A percentile compares a stretch with the other conserved stretches of the same genome.
These are phyloP conservation scores for Colletotrichum trifolii DNA, from an alignment of 2,329 filamentous ascomycete species.

Conservation along the genomic window DNA sequence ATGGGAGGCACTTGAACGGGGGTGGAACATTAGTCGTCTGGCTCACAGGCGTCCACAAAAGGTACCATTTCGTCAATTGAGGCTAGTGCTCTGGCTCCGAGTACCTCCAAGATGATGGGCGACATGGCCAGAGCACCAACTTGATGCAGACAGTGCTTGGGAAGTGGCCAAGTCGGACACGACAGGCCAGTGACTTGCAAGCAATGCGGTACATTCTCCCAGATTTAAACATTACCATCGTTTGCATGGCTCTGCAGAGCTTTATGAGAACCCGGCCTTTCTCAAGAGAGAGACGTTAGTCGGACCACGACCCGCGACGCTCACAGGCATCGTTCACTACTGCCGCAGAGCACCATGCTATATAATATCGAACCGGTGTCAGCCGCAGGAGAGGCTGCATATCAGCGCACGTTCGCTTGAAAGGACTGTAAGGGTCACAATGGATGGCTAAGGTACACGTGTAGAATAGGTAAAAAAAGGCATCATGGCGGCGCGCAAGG, in stretches of 20 bases:
- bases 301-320: neutral
- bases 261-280: neutral
- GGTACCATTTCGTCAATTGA: neutral
- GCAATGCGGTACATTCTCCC: neutral
- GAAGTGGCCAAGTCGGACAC: constrained; percentile 22
- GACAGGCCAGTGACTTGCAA: constrained; percentile 30
- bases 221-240: neutral
- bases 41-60: neutral
- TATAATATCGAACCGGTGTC: constrained; percentile 1
- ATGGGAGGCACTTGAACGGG: constrained; percentile 34
- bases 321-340: constrained; percentile 13
- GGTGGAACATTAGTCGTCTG: neutral
- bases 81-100: too few relatives aligned
- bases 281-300: neutral
- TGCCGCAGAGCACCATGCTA: constrained; percentile 15
- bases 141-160: constrained; percentile 12
- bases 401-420: constrained; percentile 16
- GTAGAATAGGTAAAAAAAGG: constrained; percentile 33
- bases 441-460: constrained; percentile 23
- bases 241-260: neutral
- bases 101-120: too few relatives aligned
- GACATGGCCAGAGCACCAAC: too few relatives aligned
- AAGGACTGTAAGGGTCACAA: constrained; percentile 2
- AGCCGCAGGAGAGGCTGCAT: neutral
- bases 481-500: constrained; percentile 30